Conservation (phyloP, 768 basidiomycete species). For the Boletus reticuloceps region DNA sequence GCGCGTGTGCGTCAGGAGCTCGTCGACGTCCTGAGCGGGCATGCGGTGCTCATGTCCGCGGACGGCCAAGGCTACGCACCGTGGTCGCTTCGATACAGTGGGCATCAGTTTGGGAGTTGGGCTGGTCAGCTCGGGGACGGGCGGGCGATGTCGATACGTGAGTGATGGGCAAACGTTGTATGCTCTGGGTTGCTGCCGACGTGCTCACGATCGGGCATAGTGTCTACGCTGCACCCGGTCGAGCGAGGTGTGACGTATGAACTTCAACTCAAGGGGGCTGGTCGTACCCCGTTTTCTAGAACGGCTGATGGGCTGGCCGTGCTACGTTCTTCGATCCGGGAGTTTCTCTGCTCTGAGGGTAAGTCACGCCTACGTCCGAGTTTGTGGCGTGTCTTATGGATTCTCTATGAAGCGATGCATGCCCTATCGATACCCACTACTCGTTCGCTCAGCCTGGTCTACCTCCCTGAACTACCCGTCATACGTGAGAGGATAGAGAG, state of each 20-base stretch:
- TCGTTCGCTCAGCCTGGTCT: constrained; percentile 77
- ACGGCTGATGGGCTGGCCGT: constrained; percentile 94
- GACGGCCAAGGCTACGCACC: constrained; percentile 43
- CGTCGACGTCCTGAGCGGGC: constrained; percentile 78
- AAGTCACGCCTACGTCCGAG: background rate
- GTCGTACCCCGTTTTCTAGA: constrained; percentile 91
- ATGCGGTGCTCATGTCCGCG: constrained; percentile 59
- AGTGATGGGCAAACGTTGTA: constrained; percentile 15
- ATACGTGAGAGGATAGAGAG: constrained; percentile 70
- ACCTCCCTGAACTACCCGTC: constrained; percentile 72
- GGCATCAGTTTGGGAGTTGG: constrained; percentile 86
- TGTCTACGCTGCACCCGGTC: constrained; percentile 72
- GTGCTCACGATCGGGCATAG: constrained; percentile 34
- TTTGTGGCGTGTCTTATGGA: constrained; percentile 35
- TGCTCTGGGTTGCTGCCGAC: background rate
- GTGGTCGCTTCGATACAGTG: constrained; percentile 89
- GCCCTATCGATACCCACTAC: constrained; percentile 88
- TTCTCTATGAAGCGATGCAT: constrained; percentile 51
- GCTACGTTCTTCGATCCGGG: constrained; percentile 89
- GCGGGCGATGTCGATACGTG: constrained; percentile 83
- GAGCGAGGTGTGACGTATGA: constrained; percentile 63
- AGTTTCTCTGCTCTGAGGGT: constrained; percentile 92
- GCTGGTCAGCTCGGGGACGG: constrained; percentile 97
- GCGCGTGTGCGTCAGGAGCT: constrained; percentile 62
- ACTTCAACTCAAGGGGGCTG: constrained; percentile 92